Base-by-base conservation (phyloP, 2,329 filamentous ascomycete species). In the Lasiodiplodia sp. region DNA sequence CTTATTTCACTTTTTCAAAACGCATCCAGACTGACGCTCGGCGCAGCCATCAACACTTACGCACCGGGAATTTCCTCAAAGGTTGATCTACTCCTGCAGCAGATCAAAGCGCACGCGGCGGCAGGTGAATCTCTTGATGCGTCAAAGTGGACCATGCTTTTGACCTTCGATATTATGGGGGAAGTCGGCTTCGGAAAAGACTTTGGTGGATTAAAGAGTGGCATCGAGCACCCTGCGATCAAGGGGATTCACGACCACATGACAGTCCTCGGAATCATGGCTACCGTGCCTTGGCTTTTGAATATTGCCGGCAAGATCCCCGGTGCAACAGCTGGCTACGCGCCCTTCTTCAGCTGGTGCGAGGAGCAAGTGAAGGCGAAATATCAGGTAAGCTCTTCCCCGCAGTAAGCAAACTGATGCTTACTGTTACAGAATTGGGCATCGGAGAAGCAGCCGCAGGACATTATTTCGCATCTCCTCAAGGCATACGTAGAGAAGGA, bases 111-210 rank as follows among this genome's bases (percentile, higher is more conserved):
- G 25, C 68, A 74, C 38, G 70, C 71, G 2, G 60, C 69, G 18
- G 7, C 31, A 7, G 16, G 16, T 51, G 44, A 72, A 5, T 65
- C 2, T 69, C 68, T 79, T 0, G 70, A 77, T 8, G 75, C 76
- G 18, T 77, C 75, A 5, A 71, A 74, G 56, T 79, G 77, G 78
- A 67, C 76, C 23, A 77, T 80, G 62, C 84, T 78, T 70, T 79
- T 84, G 67, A 79, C 80, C 63, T 82, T 86, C 68, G 84, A 86
- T 69, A 78, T 86, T 28, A 85, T 86, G 80, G 82, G 82, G 7
- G 82, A 84, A 66, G 72, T 84, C 12, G 79, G 77, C 11, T 81
- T 82, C 66, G 81, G 76, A 23, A 79, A 81, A 67, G 75, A 78
- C 52, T 82, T 84, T 72, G 74, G 75, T 28, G 80, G 82, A 75